Base-by-base conservation (phyloP, 768 basidiomycete species). In the Termitomyces sp. region DNA sequence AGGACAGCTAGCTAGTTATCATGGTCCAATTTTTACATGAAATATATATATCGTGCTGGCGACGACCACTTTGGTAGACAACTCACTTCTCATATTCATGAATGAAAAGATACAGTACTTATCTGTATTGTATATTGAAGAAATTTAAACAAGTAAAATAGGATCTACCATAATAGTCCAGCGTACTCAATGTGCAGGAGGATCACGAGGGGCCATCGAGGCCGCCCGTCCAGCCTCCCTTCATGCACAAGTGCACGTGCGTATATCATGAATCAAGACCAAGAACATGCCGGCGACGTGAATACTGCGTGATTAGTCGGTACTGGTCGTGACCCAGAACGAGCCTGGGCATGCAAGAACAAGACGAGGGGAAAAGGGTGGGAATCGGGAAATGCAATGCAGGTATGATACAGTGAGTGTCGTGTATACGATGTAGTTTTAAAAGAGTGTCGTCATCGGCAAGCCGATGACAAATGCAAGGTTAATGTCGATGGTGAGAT, bases 81-180 rank as follows among this genome's bases (percentile, higher is more conserved):
- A 29, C 4, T 29, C 4, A 29, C 4, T 29, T 7, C 9, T 41
- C n/a, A 19, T 5, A 42, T n/a, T n/a, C 59, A 68, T 68, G 66
- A 44, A 62, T 16, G 69, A 72, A 61, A 56, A 66, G 57, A 63
- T 57, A 19, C n/a, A 34, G 31, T 1, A 12, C 12, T 1, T 46
- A 43, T 34, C 17, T 37, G 46, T 31, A 45, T 25, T 44, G 17
- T 51, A 32, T 37, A 44, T 1, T 34, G 50, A 43, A 21, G 16
- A 41, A 19, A 31, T 0, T 4, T 5, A 38, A 32, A 46, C 21
- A 31, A 51, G 14, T n/a, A 25, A 41, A 46, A 23, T 41, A 47
- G 53, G 56, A 52, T 59, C 49, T 57, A 56, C 57, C 46, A 23
- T 53, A 53, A 14, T 19, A 45, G 31, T 35, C 61, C 58, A 62